Evolutionary conservation across 805 yeast species (phyloP).

Genomic region (Starmerella apis): DNA sequence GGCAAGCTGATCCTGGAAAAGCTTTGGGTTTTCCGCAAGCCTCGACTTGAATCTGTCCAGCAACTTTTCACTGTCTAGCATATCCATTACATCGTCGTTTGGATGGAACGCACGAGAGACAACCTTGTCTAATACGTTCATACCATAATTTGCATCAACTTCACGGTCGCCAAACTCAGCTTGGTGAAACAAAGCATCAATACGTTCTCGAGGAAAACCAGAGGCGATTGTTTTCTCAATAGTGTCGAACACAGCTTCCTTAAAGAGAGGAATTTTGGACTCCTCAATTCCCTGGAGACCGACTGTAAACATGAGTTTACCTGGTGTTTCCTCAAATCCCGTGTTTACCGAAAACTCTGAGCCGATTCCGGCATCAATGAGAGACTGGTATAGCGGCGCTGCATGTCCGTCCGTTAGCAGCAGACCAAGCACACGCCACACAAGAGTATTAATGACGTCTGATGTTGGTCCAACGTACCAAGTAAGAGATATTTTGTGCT

Average conservation of each 20-base stretch:
- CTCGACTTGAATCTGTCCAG: constrained; percentile 53
- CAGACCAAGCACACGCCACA: constrained; percentile 58
- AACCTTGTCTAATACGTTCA: constrained; percentile 59
- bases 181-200: constrained; percentile 84
- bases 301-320: constrained; percentile 64
- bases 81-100: constrained; percentile 55
- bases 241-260: constrained; percentile 39
- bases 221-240: constrained; percentile 37
- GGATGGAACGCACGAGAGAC: constrained; percentile 81
- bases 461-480: constrained; percentile 75
- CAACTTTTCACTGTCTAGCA: constrained; percentile 54
- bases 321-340: constrained; percentile 76
- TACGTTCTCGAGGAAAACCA: constrained; percentile 46
- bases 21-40: constrained; percentile 41
- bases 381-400: constrained; percentile 74
- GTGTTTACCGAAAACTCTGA: constrained; percentile 79
- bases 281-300: constrained; percentile 69
- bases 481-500: constrained; percentile 70
- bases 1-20: constrained; percentile 53
- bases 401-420: constrained; percentile 84
- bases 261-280: constrained; percentile 40
- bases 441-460: constrained; percentile 58
- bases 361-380: constrained; percentile 77
- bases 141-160: constrained; percentile 82
- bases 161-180: constrained; percentile 73